Conservation (phyloP, 164 flowering plant genomes). For the Vitis amurensis region DNA sequence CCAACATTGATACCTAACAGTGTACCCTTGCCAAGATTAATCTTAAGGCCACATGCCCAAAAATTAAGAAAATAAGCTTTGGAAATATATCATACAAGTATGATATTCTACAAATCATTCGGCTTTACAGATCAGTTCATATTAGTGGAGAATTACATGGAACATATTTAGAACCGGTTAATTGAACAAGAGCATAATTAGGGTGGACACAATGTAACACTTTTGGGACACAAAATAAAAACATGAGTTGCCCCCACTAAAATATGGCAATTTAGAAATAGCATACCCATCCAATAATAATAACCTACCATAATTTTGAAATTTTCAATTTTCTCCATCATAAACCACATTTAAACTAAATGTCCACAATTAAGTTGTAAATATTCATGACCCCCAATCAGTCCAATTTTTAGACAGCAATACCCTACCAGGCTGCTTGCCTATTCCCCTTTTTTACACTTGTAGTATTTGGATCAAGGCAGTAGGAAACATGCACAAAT, state of each 20-base stretch:
- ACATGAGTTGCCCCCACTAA: not conserved
- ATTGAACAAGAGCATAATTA: not conserved
- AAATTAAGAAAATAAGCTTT: no score
- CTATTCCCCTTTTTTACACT: not conserved
- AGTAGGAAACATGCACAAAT: no score
- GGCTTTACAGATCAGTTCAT: no score
- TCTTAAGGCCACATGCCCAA: no score
- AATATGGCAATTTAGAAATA: not conserved
- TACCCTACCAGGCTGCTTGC: not conserved
- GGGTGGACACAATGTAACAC: not conserved
- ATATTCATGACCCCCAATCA: not conserved
- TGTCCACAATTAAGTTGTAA: not conserved
- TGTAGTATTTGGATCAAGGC: no score
- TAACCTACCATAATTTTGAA: not conserved
- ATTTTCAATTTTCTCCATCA: no score
- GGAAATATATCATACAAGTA: not conserved
- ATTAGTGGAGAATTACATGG: not conserved
- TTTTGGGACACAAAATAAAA: not conserved
- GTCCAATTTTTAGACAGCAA: not conserved
- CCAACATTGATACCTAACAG: no score
- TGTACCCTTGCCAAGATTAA: no score
- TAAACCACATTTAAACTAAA: not conserved
- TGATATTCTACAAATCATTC: not conserved
- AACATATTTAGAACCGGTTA: not conserved
- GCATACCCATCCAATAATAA: not conserved